phyloP scores from a whole-genome alignment of 441 rosid genomes.

The Theobroma grandiflorum region DNA sequence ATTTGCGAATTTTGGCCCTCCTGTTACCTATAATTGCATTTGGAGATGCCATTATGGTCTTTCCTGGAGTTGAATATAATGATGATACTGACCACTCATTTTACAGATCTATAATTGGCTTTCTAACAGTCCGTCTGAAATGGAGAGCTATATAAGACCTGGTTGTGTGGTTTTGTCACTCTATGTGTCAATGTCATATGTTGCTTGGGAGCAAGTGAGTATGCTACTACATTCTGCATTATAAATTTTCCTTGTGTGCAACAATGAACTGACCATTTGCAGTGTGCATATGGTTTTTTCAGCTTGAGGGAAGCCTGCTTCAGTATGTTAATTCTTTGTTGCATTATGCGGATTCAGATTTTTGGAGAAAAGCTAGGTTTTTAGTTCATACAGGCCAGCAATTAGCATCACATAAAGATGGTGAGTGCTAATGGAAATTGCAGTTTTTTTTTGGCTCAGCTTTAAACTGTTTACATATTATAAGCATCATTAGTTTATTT shows the following conservation, averaged over 20 bases:
- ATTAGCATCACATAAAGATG: slow-evolving; percentile 77
- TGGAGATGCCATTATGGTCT: not conserved
- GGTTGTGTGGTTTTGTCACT: slow-evolving; percentile 88
- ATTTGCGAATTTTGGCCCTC: slow-evolving; percentile 19
- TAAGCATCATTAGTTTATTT: slow-evolving; percentile 8
- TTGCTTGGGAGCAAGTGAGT: slow-evolving; percentile 85
- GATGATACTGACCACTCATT: slow-evolving; percentile 20
- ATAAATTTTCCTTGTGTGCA: slow-evolving; percentile 9
- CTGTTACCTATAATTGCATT: slow-evolving; percentile 7
- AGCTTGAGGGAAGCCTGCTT: slow-evolving; percentile 75
- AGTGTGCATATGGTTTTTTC: slow-evolving; percentile 39
- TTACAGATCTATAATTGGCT: slow-evolving; percentile 89
- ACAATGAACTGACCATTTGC: slow-evolving; percentile 41
- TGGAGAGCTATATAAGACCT: slow-evolving; percentile 98
- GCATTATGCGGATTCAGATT: slow-evolving; percentile 63
- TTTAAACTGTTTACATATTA: not conserved
- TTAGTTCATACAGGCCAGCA: slow-evolving; percentile 67
- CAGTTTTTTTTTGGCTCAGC: not conserved
- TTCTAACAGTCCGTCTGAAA: slow-evolving; percentile 86
- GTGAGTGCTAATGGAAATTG: slow-evolving; percentile 45
- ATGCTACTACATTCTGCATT: slow-evolving; percentile 4
- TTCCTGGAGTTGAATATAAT: slow-evolving; percentile 19
- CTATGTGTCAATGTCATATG: slow-evolving; percentile 74
- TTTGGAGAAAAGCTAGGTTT: slow-evolving; percentile 83
- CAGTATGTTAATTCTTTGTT: slow-evolving; percentile 58